Percentiles rank a stretch among this genome's conserved stretches.
Conservation (phyloP, 768 basidiomycete genomes). For the Mycena amicta region DNA sequence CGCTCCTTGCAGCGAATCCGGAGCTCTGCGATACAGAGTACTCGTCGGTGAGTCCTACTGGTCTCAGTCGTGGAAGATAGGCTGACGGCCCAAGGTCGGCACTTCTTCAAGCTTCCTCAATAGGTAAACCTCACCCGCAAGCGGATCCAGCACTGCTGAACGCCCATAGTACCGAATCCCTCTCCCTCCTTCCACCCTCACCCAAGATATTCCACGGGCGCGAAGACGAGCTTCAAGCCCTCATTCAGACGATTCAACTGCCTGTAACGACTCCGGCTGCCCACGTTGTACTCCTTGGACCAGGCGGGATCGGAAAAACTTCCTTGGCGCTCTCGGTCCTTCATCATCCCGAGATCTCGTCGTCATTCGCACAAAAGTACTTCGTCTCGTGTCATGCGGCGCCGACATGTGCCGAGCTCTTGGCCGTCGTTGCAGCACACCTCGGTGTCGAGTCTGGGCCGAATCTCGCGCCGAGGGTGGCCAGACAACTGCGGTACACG, state of each 20-base stretch:
- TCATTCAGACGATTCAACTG: neutral
- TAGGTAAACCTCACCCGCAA: no score
- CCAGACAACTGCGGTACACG: neutral
- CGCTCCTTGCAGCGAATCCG: neutral
- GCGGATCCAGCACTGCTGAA: no score
- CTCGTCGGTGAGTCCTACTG: no score
- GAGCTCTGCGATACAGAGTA: no score
- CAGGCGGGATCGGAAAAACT: constrained; percentile 7
- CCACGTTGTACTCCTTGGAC: neutral
- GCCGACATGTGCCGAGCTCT: neutral
- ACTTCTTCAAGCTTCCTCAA: no score
- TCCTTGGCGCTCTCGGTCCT: neutral
- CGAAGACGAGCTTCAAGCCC: neutral
- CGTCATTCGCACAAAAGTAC: neutral
- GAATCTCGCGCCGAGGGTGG: neutral
- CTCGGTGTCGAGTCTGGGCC: neutral
- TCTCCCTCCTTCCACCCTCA: neutral
- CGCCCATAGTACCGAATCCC: neutral
- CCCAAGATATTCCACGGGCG: constrained; percentile 6
- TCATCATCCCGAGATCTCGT: neutral
- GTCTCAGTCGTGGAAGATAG: no score
- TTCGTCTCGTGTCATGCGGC: constrained; percentile 16
- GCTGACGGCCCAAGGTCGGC: no score
- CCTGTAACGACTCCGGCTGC: neutral
- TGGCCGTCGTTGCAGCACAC: neutral